Percentiles rank a stretch among this genome's conserved stretches.
Evolutionary conservation across 768 basidiomycete species (phyloP).

Genomic region (Rhodotorula graminis): DNA sequence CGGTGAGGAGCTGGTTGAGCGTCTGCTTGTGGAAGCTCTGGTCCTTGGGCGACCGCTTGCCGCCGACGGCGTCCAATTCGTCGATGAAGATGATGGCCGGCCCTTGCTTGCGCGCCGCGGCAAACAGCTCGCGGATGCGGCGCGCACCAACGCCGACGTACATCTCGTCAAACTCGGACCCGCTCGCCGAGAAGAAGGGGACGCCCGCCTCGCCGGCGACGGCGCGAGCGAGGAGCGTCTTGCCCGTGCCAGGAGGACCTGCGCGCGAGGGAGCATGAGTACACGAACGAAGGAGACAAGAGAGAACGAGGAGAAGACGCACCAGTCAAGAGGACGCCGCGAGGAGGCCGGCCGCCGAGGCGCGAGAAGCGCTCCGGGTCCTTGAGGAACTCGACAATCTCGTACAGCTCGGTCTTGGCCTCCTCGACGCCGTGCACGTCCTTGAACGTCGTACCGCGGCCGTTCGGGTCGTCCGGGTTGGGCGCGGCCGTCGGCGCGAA

Average conservation of each 20-base stretch:
- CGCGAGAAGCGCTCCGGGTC: constrained; percentile 84
- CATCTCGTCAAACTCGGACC: constrained; percentile 92
- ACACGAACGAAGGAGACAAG: no score
- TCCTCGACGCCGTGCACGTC: constrained; percentile 98
- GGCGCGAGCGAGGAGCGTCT: constrained; percentile 94
- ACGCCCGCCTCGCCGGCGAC: constrained; percentile 97
- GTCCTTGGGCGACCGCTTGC: constrained; percentile 60
- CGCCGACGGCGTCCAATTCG: constrained; percentile 52
- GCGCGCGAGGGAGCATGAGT: no score
- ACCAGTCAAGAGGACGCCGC: constrained; percentile 69
- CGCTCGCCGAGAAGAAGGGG: constrained; percentile 93
- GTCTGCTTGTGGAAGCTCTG: constrained; percentile 58
- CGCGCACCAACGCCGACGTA: constrained; percentile 80
- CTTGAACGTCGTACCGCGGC: constrained; percentile 75
- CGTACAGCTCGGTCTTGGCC: constrained; percentile 83
- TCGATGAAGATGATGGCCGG: constrained; percentile 96
- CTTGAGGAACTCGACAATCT: constrained; percentile 90
- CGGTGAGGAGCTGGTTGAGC: constrained; percentile 90
- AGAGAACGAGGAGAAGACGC: constrained; percentile 39
- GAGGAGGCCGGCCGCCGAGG: constrained; percentile 88
- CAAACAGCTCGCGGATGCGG: constrained; percentile 89
- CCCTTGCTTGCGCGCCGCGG: constrained; percentile 85
- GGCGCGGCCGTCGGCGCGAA: constrained; percentile 63
- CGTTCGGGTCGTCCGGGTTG: constrained; percentile 26
- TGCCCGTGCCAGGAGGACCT: constrained; percentile 92